Base-by-base conservation (phyloP, 2,329 filamentous ascomycete genomes). In the Thermochaetoides dissita region DNA sequence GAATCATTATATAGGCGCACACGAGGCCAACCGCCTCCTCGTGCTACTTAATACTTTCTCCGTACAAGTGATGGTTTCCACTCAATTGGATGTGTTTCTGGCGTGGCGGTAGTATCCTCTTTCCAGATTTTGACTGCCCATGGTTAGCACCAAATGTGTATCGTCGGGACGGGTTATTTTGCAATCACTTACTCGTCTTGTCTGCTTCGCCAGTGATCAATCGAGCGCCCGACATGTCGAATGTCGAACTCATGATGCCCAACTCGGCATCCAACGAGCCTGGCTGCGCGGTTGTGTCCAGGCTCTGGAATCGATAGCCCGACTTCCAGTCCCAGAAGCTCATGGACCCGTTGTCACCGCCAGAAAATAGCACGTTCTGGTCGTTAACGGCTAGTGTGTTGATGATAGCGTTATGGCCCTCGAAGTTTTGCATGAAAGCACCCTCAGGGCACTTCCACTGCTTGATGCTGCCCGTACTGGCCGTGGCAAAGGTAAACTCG, bases 301-400 rank as follows among this genome's bases (percentile, higher is more conserved):
- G 72, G 7, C 78, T 75, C 63, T 98, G 91, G 66, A 91, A 98
- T 38, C 83, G 74, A 59, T 98, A 78, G 0, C 93, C 91, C 0
- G 87, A 84, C 65, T 96, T 96, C 91, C 91, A 98, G 60, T 98
- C 93, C 84, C 88, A 98, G 68, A 98, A 98, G 51, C 79, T 84
- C 69, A 96, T 91, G 32, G 84, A 93, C 34, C 93, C 91, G 54
- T 98, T 95, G 57, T 98, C 91, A 37, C 81, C 89, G 43, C 91
- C 91, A 3, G 87, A 91, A 62, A 98, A 95, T 45, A 98, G 64
- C 10, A 96, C 85, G 54, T 95, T 91, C 59, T 95, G 86, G 55
- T 93, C 84, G 60, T 98, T 98, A 30, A 91, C 87, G 36, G 86
- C 75, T 37, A 98, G 66, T 0, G 87, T 87, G 63, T 98, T 98